These are phyloP conservation scores for Arabis alpina DNA, from an alignment of 345 rosid species.

Conservation along the genomic window DNA sequence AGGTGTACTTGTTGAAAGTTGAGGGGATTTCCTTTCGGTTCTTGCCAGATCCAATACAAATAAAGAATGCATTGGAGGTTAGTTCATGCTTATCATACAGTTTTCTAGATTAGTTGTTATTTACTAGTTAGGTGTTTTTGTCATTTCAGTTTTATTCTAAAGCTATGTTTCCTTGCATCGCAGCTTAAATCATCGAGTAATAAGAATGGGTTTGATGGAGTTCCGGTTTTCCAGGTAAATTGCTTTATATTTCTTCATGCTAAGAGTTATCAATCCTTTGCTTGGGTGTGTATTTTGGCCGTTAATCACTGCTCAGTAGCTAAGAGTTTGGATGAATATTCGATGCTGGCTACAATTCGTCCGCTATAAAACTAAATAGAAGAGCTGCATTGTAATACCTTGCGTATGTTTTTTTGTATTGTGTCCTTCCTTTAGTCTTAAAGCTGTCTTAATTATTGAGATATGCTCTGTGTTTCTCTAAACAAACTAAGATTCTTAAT, in stretches of 20 bases:
- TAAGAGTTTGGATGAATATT: not conserved
- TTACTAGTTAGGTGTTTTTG: not conserved
- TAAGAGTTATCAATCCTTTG: not conserved
- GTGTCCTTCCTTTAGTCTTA: not conserved
- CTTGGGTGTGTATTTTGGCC: not conserved
- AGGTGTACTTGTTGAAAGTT: slow-evolving; percentile 88
- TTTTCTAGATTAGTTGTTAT: not conserved
- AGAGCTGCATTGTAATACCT: not conserved
- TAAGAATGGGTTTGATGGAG: slow-evolving; percentile 84
- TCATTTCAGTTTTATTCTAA: slow-evolving; percentile 5
- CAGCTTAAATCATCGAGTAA: slow-evolving; percentile 66
- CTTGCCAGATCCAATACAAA: slow-evolving; percentile 90
- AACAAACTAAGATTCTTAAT: not conserved
- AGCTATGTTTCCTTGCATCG: slow-evolving; percentile 29
- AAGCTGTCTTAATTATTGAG: not conserved
- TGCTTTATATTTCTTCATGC: not conserved
- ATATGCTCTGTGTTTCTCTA: slow-evolving; percentile 10
- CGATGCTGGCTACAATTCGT: not conserved
- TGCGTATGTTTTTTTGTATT: not conserved
- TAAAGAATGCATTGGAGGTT: slow-evolving; percentile 93
- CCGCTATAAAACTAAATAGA: not conserved
- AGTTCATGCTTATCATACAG: slow-evolving; percentile 11
- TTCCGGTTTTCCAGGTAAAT: slow-evolving; percentile 93
- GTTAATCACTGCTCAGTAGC: not conserved
- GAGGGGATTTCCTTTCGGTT: slow-evolving; percentile 96